Percentiles rank a stretch among this genome's conserved stretches.
These are phyloP conservation scores for Zymoseptoria pseudotritici DNA, from an alignment of 2,329 filamentous ascomycete species.

Conservation along the genomic window DNA sequence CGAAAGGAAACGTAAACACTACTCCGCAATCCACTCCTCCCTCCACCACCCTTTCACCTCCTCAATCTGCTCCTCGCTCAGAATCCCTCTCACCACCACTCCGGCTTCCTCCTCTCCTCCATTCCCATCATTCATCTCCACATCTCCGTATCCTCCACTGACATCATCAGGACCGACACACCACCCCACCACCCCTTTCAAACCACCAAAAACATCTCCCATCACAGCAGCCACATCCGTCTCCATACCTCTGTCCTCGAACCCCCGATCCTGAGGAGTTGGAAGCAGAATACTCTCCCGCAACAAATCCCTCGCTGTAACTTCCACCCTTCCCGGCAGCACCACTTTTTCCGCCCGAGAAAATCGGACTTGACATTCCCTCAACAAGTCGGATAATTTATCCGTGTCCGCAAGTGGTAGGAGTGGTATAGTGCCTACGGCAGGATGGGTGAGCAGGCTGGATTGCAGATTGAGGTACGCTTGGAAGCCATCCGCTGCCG, in stretches of 20 bases:
- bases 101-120: constrained; percentile 25
- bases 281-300: not conserved
- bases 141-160: constrained; percentile 14
- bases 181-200: not conserved
- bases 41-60: constrained; percentile 35
- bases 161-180: not conserved
- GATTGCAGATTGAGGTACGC: constrained; percentile 25
- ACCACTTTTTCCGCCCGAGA: constrained; percentile 1
- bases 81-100: not conserved
- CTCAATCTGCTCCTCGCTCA: constrained; percentile 26
- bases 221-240: not conserved
- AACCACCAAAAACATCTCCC: not conserved
- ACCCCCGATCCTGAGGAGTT: too few relatives aligned
- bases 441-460: constrained; percentile 12
- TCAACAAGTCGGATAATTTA: constrained; percentile 19
- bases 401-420: constrained; percentile 20
- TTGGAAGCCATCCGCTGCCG: constrained; percentile 8
- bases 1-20: too few relatives aligned
- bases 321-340: constrained; percentile 20
- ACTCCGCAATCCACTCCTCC: constrained; percentile 27
- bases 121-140: constrained; percentile 13
- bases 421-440: constrained; percentile 22
- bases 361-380: constrained; percentile 10
- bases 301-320: not conserved
- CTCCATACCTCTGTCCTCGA: not conserved